Percentiles rank a stretch among this genome's conserved stretches.
Conservation (phyloP, 257 asterid species). For the Mitragyna speciosa region DNA sequence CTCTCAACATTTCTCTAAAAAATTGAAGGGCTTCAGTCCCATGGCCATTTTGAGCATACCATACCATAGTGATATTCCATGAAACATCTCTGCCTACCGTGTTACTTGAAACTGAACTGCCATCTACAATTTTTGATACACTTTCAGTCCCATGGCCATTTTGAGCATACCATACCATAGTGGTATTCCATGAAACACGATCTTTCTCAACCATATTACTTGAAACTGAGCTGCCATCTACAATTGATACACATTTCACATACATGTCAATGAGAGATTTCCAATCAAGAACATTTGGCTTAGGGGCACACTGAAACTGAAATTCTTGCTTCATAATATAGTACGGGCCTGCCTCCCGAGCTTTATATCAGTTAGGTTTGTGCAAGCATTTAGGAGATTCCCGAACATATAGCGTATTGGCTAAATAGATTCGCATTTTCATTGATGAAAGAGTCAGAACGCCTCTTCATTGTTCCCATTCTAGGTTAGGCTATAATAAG, state of each 20-base stretch:
- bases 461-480: slow-evolving; percentile 22
- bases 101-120: neutral
- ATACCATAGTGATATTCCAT: slow-evolving; percentile 15
- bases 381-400: slow-evolving; percentile 14
- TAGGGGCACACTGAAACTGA: slow-evolving; percentile 13
- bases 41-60: slow-evolving; percentile 17
- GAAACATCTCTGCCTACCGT: slow-evolving; percentile 15
- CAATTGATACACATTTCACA: slow-evolving; percentile 17
- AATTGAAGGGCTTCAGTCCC: slow-evolving; percentile 13
- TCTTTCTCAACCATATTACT: slow-evolving; percentile 13
- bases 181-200: slow-evolving; percentile 19
- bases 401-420: slow-evolving; percentile 15
- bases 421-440: slow-evolving; percentile 8
- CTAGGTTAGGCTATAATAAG: slow-evolving; percentile 17
- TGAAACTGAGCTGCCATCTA: slow-evolving; percentile 6
- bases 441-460: slow-evolving; percentile 14
- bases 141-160: slow-evolving; percentile 15
- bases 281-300: slow-evolving; percentile 14
- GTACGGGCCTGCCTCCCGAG: slow-evolving; percentile 10
- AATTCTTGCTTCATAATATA: slow-evolving; percentile 10
- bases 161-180: slow-evolving; percentile 13
- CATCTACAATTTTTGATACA: too few species aligned
- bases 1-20: slow-evolving; percentile 10
- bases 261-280: slow-evolving; percentile 18
- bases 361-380: slow-evolving; percentile 13